These are phyloP conservation scores for Penicillium sclerotiorum DNA, from an alignment of 2,329 filamentous ascomycete species.

Conservation along the genomic window DNA sequence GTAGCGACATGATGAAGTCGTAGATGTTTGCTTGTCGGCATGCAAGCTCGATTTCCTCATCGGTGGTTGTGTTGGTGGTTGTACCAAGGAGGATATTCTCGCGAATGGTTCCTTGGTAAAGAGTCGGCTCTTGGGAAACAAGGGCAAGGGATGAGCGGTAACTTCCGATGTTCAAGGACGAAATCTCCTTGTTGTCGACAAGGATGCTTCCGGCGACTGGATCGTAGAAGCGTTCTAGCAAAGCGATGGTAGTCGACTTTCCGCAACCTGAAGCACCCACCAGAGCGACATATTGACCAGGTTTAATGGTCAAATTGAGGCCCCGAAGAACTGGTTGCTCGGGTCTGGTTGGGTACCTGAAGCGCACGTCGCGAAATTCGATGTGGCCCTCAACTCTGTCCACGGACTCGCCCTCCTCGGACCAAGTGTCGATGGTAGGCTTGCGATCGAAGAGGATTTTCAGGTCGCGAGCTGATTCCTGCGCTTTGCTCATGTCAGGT, in stretches of 20 bases:
- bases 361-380: constrained; percentile 73
- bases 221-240: constrained; percentile 68
- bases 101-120: constrained; percentile 89
- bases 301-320: constrained; percentile 28
- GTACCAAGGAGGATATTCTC: constrained; percentile 88
- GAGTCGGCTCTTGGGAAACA: constrained; percentile 89
- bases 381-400: constrained; percentile 70
- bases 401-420: constrained; percentile 12
- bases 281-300: constrained; percentile 54
- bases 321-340: constrained; percentile 16
- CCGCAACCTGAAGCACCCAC: constrained; percentile 59
- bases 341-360: constrained; percentile 28
- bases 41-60: constrained; percentile 52
- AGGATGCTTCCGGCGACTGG: constrained; percentile 60
- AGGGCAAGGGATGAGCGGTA: constrained; percentile 83
- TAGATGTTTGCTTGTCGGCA: constrained; percentile 92
- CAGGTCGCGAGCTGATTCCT: constrained; percentile 44
- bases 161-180: constrained; percentile 76
- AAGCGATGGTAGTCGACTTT: constrained; percentile 67
- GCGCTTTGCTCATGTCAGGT: constrained; percentile 25
- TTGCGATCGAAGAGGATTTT: constrained; percentile 45
- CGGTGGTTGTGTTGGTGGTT: constrained; percentile 65
- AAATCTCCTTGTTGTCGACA: constrained; percentile 82
- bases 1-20: constrained; percentile 84
- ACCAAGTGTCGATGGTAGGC: constrained; percentile 34